Conservation (phyloP, 2,329 filamentous ascomycete genomes). For the Macrophomina pseudophaseolina region DNA sequence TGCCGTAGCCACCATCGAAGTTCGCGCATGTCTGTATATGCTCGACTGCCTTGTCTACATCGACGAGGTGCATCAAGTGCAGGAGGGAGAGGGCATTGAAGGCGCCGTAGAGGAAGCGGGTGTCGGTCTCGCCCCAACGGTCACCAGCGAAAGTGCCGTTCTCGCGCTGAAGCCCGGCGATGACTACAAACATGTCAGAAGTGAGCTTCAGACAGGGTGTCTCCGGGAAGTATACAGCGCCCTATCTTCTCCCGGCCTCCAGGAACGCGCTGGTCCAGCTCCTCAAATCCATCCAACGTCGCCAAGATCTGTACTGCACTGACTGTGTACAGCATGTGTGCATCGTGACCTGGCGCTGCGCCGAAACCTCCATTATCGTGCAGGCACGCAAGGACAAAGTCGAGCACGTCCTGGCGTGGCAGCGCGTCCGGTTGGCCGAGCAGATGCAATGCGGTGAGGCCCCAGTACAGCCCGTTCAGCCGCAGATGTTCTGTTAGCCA, state of each 20-base stretch:
- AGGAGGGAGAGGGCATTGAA: constrained; percentile 89
- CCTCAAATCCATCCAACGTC: constrained; percentile 81
- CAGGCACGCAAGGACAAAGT: constrained; percentile 95
- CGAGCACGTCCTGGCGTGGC: constrained; percentile 78
- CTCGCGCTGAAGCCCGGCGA: constrained; percentile 76
- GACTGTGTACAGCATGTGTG: constrained; percentile 94
- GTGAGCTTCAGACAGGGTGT: neutral
- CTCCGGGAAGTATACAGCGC: constrained; percentile 67
- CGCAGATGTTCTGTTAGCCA: constrained; percentile 97
- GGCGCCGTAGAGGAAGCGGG: constrained; percentile 88
- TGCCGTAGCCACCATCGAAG: constrained; percentile 92
- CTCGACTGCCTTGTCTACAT: constrained; percentile 79
- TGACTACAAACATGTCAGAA: constrained; percentile 59
- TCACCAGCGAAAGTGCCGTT: constrained; percentile 92
- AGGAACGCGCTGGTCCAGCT: constrained; percentile 73
- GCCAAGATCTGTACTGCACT: constrained; percentile 93
- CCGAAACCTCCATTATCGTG: constrained; percentile 89
- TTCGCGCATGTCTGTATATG: constrained; percentile 86
- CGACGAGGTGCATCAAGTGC: constrained; percentile 71
- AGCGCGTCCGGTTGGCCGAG: constrained; percentile 81
- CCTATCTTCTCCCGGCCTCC: constrained; percentile 74
- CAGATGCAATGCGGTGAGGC: constrained; percentile 84
- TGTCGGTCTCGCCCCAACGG: constrained; percentile 96
- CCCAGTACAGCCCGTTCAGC: constrained; percentile 96
- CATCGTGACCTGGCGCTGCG: constrained; percentile 90